These are phyloP conservation scores for Termitomyces sp. DNA, from an alignment of 768 basidiomycete genomes.

Conservation along the genomic window DNA sequence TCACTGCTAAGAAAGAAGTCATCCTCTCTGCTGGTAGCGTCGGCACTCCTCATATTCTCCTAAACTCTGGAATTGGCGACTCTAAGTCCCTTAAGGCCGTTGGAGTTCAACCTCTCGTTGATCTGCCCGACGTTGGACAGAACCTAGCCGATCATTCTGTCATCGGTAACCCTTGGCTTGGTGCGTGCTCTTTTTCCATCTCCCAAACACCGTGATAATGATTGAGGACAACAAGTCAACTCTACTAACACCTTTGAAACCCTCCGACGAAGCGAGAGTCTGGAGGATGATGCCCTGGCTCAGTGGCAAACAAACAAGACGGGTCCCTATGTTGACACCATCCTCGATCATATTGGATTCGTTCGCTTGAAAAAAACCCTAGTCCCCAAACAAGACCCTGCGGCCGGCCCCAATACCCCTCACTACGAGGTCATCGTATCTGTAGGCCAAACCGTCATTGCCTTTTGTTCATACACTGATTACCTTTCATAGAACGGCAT, in stretches of 20 bases:
- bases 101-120: constrained; percentile 23
- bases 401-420: constrained; percentile 31
- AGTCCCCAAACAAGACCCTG: constrained; percentile 23
- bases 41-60: constrained; percentile 29
- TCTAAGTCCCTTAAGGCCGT: constrained; percentile 16
- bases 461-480: background rate
- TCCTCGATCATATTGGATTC: constrained; percentile 27
- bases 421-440: constrained; percentile 34
- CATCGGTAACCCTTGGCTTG: constrained; percentile 23
- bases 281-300: constrained; percentile 14
- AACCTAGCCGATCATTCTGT: constrained; percentile 37
- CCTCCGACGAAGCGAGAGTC: constrained; percentile 15
- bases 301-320: constrained; percentile 30
- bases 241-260: constrained; percentile 28
- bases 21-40: constrained; percentile 35
- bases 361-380: constrained; percentile 23
- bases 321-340: constrained; percentile 28
- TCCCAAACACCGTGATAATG: background rate
- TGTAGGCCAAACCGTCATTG: constrained; percentile 18
- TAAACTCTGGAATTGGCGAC: constrained; percentile 35
- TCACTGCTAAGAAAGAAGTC: constrained; percentile 32
- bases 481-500: constrained; percentile 11
- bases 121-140: constrained; percentile 36
- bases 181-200: background rate
- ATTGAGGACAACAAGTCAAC: constrained; percentile 1